Conservation (phyloP, 2,329 filamentous ascomycete species). For the Monilinia fructicola region DNA sequence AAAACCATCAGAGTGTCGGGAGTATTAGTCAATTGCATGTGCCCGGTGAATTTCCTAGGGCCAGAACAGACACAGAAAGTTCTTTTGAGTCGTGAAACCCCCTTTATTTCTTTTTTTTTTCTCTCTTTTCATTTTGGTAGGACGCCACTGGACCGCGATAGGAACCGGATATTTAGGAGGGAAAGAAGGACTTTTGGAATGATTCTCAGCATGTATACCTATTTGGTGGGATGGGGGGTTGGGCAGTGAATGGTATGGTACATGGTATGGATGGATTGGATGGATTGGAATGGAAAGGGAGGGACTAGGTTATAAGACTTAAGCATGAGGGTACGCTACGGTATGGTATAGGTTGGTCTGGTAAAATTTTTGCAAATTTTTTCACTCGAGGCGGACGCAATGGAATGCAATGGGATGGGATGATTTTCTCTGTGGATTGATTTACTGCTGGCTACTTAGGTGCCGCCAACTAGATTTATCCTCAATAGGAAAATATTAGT, state of each 20-base stretch:
- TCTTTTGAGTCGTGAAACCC: constrained; percentile 4
- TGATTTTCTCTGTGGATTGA: background rate
- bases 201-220: background rate
- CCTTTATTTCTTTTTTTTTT: background rate
- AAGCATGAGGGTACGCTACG: background rate
- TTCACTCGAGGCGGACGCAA: constrained; percentile 5
- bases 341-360: background rate
- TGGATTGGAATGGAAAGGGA: background rate
- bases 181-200: background rate
- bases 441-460: constrained; percentile 4
- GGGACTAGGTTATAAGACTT: constrained; percentile 12
- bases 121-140: background rate
- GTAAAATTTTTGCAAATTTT: background rate
- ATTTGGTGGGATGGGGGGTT: background rate
- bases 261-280: background rate
- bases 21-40: constrained; percentile 40
- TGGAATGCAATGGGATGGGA: constrained; percentile 9
- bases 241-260: background rate
- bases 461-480: constrained; percentile 2
- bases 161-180: background rate
- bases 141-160: background rate
- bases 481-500: constrained; percentile 12
- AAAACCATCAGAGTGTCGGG: constrained; percentile 34
- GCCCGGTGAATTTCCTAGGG: constrained; percentile 38
- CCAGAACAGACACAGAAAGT: constrained; percentile 4